Percentiles rank a stretch among this genome's conserved stretches.
Evolutionary conservation across 805 yeast genomes (phyloP).

Genomic region (Candida easanensis): DNA sequence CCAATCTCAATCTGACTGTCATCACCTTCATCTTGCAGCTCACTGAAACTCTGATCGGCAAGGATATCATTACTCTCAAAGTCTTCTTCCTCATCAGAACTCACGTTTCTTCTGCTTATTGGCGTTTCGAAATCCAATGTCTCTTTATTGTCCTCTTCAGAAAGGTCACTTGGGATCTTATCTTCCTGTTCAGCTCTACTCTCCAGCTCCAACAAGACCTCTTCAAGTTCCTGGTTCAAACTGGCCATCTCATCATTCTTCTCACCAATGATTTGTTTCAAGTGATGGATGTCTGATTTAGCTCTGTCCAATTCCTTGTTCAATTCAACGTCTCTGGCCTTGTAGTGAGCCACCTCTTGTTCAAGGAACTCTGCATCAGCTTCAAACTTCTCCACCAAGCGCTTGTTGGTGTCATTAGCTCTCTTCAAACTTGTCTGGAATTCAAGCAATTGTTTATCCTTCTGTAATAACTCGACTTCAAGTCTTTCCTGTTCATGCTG

Average conservation of each 20-base stretch:
- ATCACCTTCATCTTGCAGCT: constrained; percentile 6
- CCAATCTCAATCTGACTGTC: constrained; percentile 1
- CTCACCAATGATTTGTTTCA: constrained; percentile 1
- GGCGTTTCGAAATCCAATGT: background rate
- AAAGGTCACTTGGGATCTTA: background rate
- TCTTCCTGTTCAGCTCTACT: background rate
- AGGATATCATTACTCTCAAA: constrained; percentile 3
- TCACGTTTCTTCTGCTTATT: background rate
- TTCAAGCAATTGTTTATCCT: constrained; percentile 24
- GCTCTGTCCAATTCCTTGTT: background rate
- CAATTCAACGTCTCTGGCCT: constrained; percentile 18
- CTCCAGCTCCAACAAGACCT: constrained; percentile 13
- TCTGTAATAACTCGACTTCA: constrained; percentile 31
- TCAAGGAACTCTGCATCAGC: constrained; percentile 19
- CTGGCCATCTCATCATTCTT: constrained; percentile 17
- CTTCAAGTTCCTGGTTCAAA: constrained; percentile 20
- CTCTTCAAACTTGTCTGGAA: constrained; percentile 9
- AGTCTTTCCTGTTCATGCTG: constrained; percentile 35
- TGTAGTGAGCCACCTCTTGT: constrained; percentile 14
- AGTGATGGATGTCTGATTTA: background rate
- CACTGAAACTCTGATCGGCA: constrained; percentile 1
- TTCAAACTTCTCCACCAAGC: constrained; percentile 13
- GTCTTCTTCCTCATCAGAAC: background rate
- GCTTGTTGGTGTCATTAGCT: constrained; percentile 13
- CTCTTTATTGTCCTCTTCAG: background rate